Percentiles rank a stretch among this genome's conserved stretches.
These are phyloP conservation scores for Xylaria palmicola DNA, from an alignment of 495 filamentous ascomycete genomes.

Conservation along the genomic window DNA sequence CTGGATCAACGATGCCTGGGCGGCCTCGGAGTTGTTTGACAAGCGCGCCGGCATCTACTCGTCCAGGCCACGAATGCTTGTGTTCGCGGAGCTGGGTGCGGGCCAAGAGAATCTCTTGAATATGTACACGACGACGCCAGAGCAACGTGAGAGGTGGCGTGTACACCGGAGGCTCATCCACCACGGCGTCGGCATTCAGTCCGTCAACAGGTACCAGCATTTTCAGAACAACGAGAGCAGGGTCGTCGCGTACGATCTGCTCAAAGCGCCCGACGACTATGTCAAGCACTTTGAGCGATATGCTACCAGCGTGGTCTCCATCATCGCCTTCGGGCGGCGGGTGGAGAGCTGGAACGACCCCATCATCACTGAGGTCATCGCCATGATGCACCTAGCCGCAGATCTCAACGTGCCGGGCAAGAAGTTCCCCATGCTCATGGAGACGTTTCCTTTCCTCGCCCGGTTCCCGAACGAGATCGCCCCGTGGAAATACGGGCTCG, in stretches of 20 bases:
- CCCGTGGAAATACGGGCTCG: constrained; percentile 60
- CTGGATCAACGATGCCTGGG: constrained; percentile 66
- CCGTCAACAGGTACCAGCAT: constrained; percentile 56
- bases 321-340: constrained; percentile 61
- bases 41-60: constrained; percentile 57
- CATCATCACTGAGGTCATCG: constrained; percentile 61
- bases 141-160: constrained; percentile 59
- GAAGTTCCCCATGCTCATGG: constrained; percentile 59
- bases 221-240: constrained; percentile 62
- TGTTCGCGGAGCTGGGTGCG: constrained; percentile 59
- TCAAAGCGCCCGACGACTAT: constrained; percentile 49
- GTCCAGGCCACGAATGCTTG: constrained; percentile 53
- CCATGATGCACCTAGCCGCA: constrained; percentile 63
- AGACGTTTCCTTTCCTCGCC: constrained; percentile 58
- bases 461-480: constrained; percentile 55
- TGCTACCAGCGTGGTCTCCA: constrained; percentile 63
- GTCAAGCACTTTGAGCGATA: constrained; percentile 65
- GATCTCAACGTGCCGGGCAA: constrained; percentile 64
- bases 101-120: constrained; percentile 60
- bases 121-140: constrained; percentile 47
- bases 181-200: constrained; percentile 58
- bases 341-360: constrained; percentile 58
- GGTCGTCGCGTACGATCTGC: constrained; percentile 51
- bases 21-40: constrained; percentile 55
- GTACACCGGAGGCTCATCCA: constrained; percentile 63